Percentiles rank a stretch among this genome's conserved stretches.
Conservation (phyloP, 148 eudicot genomes). For the Vaccinium macrocarpon region DNA sequence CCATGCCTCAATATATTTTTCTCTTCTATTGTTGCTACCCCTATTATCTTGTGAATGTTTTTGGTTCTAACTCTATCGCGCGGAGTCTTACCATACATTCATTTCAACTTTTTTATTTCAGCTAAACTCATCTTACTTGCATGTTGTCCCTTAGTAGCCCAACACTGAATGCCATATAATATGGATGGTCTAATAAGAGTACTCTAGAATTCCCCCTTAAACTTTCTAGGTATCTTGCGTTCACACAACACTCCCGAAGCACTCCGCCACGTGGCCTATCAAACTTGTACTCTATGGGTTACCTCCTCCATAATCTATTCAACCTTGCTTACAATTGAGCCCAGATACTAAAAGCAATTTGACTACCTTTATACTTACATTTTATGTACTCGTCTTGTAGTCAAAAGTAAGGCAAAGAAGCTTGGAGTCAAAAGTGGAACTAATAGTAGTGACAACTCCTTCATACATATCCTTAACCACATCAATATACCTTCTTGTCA, state of each 20-base stretch:
- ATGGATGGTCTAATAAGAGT: not conserved
- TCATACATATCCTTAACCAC: no score
- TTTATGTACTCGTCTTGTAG: not conserved
- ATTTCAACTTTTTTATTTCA: not conserved
- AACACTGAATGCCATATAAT: not conserved
- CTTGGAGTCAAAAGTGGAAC: not conserved
- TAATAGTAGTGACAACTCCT: no score
- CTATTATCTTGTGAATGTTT: not conserved
- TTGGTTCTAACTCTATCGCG: not conserved
- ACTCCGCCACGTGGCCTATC: not conserved
- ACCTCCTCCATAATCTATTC: not conserved
- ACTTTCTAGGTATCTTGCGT: not conserved
- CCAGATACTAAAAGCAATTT: not conserved
- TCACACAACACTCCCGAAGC: not conserved
- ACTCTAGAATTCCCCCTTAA: not conserved
- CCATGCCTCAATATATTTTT: not conserved
- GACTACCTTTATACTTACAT: not conserved
- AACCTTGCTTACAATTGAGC: not conserved
- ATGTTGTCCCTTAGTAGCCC: not conserved
- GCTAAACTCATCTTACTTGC: not conserved
- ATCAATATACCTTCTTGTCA: no score
- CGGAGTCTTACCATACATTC: not conserved
- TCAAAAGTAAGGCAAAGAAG: not conserved
- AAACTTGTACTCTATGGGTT: not conserved
- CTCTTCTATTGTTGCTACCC: not conserved